phyloP scores from a whole-genome alignment of 805 yeast species.

The Saturnispora quitensis region DNA sequence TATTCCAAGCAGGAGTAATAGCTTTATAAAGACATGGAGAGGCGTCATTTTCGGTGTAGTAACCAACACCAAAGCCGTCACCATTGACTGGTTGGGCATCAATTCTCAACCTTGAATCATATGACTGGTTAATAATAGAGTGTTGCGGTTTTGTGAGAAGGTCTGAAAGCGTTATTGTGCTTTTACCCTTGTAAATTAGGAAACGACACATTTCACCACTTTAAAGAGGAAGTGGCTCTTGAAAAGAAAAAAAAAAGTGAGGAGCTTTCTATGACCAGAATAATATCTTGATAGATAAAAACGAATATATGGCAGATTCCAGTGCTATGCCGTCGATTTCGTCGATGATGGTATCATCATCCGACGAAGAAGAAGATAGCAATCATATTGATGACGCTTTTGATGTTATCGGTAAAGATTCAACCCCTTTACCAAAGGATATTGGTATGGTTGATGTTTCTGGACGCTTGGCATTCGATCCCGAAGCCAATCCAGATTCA shows the following conservation, averaged over 20 bases:
- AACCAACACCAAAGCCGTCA: slow-evolving; percentile 97
- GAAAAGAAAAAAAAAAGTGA: background rate
- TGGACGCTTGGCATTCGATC: slow-evolving; percentile 13
- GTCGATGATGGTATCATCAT: background rate
- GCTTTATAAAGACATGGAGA: slow-evolving; percentile 91
- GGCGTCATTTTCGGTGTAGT: slow-evolving; percentile 41
- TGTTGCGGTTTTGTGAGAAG: slow-evolving; percentile 92
- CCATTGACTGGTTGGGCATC: slow-evolving; percentile 94
- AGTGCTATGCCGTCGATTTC: slow-evolving; percentile 3
- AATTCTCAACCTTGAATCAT: slow-evolving; percentile 78
- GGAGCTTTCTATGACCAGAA: background rate
- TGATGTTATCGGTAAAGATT: background rate
- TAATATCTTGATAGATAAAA: background rate
- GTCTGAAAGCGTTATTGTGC: slow-evolving; percentile 78
- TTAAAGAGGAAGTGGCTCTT: background rate
- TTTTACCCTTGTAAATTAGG: slow-evolving; percentile 84
- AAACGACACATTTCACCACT: slow-evolving; percentile 72
- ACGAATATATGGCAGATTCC: background rate
- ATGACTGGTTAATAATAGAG: slow-evolving; percentile 92
- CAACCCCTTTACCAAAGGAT: slow-evolving; percentile 11
- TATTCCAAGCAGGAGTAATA: slow-evolving; percentile 98
- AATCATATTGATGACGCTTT: slow-evolving; percentile 3
- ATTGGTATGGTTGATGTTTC: slow-evolving; percentile 11
- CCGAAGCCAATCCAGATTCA: slow-evolving; percentile 18
- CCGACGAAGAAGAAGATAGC: slow-evolving; percentile 1